A percentile compares a stretch with the other conserved stretches of the same genome.
Evolutionary conservation across 352 stramenopile species (phyloP).

Genomic region (Phytophthora fragariaefolia): DNA sequence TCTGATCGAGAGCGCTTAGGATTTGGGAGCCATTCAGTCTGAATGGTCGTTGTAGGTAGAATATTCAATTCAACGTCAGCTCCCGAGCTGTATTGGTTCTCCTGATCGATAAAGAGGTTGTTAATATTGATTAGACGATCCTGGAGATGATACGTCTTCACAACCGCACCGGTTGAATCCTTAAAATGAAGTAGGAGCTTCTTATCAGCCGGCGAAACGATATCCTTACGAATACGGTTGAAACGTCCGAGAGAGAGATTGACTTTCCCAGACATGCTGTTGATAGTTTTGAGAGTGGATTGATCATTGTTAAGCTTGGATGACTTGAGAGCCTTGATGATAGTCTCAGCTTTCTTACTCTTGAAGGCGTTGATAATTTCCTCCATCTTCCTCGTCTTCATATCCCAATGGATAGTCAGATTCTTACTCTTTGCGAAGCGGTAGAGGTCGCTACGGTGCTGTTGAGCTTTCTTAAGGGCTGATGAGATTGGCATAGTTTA

Average conservation of each 20-base stretch:
- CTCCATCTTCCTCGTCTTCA: constrained; percentile 16
- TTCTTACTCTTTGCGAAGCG: constrained; percentile 26
- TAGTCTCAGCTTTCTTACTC: constrained; percentile 20
- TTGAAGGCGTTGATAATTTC: constrained; percentile 26
- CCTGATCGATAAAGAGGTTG: constrained; percentile 34
- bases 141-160: constrained; percentile 32
- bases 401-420: constrained; percentile 7
- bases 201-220: constrained; percentile 21
- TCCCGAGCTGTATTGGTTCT: constrained; percentile 36
- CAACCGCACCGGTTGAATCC: constrained; percentile 21
- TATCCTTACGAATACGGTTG: constrained; percentile 20
- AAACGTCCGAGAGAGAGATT: constrained; percentile 23
- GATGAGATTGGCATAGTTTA: constrained; percentile 21
- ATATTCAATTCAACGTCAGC: constrained; percentile 33
- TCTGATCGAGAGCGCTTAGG: constrained; percentile 23
- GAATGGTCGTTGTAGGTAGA: constrained; percentile 21
- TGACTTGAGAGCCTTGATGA: constrained; percentile 14
- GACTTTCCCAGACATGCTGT: constrained; percentile 18
- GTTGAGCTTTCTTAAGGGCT: constrained; percentile 12
- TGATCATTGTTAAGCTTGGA: neutral
- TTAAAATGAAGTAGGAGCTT: constrained; percentile 34
- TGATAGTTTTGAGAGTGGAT: constrained; percentile 16
- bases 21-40: constrained; percentile 32
- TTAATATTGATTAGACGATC: constrained; percentile 28
- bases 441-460: constrained; percentile 19